Conservation (phyloP, 192 early-diverging fungal genomes). For the Coemansia sp. region DNA sequence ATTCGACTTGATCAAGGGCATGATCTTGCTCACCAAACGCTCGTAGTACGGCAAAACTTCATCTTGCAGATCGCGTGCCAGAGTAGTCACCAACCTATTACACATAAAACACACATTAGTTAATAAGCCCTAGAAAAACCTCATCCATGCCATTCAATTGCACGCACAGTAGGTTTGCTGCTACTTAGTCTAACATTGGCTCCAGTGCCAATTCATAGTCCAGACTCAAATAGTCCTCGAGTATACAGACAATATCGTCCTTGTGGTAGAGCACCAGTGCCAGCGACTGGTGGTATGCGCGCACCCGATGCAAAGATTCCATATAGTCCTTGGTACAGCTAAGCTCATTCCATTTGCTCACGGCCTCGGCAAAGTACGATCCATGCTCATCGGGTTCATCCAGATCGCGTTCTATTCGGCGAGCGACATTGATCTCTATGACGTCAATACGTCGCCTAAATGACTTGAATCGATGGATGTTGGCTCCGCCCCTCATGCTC, state of each 20-base stretch:
- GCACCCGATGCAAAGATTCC: slow-evolving; percentile 68
- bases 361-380: slow-evolving; percentile 82
- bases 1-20: slow-evolving; percentile 65
- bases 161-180: not conserved
- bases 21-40: slow-evolving; percentile 64
- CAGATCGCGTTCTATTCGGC: slow-evolving; percentile 61
- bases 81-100: slow-evolving; percentile 68
- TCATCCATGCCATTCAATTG: not conserved
- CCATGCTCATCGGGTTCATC: slow-evolving; percentile 63
- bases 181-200: slow-evolving; percentile 76
- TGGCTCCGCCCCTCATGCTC: slow-evolving; percentile 47
- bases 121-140: not conserved
- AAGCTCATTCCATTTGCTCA: slow-evolving; percentile 87
- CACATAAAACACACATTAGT: not conserved
- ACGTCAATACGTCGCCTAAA: slow-evolving; percentile 63
- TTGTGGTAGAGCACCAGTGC: slow-evolving; percentile 93
- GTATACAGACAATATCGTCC: slow-evolving; percentile 64
- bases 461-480: slow-evolving; percentile 49
- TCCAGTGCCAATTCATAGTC: slow-evolving; percentile 72
- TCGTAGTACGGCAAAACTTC: slow-evolving; percentile 84
- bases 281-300: slow-evolving; percentile 67
- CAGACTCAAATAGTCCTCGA: slow-evolving; percentile 68
- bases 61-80: slow-evolving; percentile 90
- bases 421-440: slow-evolving; percentile 83
- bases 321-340: slow-evolving; percentile 85